These are phyloP conservation scores for Coriolopsis trogii DNA, from an alignment of 1,284 basidiomycete species.

Conservation along the genomic window DNA sequence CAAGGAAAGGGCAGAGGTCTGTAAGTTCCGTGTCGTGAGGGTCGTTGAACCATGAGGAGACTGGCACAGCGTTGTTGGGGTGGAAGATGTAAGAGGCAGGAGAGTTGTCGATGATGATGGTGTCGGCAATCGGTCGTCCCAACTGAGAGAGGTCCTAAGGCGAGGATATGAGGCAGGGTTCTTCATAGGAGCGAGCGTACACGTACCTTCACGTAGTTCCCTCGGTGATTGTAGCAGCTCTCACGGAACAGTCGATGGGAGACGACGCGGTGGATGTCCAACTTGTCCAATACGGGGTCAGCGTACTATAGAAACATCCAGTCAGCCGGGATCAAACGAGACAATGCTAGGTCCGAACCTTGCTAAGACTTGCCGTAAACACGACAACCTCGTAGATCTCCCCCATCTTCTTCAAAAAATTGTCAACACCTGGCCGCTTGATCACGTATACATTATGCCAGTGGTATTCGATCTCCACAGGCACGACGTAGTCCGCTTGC, in stretches of 20 bases:
- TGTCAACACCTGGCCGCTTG: slow-evolving; percentile 97
- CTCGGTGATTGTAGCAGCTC: slow-evolving; percentile 98
- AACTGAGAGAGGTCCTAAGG: slow-evolving; percentile 93
- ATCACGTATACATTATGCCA: slow-evolving; percentile 99
- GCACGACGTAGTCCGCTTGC: slow-evolving; percentile 97
- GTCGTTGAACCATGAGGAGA: slow-evolving; percentile 99
- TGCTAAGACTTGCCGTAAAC: slow-evolving; percentile 96
- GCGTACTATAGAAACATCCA: slow-evolving; percentile 70
- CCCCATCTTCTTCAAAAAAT: slow-evolving; percentile 96
- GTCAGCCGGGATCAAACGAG: neutral
- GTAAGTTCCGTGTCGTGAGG: slow-evolving; percentile 97
- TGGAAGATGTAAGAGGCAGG: slow-evolving; percentile 99
- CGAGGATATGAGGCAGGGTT: slow-evolving; percentile 4
- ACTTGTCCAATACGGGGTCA: slow-evolving; percentile 96
- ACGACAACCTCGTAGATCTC: slow-evolving; percentile 98
- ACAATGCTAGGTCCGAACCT: too few species aligned
- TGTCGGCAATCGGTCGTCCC: slow-evolving; percentile 89
- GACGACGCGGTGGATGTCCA: slow-evolving; percentile 91
- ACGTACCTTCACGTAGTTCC: slow-evolving; percentile 98
- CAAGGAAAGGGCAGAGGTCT: slow-evolving; percentile 91
- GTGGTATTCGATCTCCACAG: slow-evolving; percentile 97
- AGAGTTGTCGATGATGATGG: slow-evolving; percentile 98
- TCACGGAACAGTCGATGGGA: slow-evolving; percentile 95
- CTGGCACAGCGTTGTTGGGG: slow-evolving; percentile 97
- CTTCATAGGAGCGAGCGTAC: neutral